Percentiles rank a stretch among this genome's conserved stretches.
These are phyloP conservation scores for Patellaria atrata DNA, from an alignment of 495 filamentous ascomycete species.

Conservation along the genomic window DNA sequence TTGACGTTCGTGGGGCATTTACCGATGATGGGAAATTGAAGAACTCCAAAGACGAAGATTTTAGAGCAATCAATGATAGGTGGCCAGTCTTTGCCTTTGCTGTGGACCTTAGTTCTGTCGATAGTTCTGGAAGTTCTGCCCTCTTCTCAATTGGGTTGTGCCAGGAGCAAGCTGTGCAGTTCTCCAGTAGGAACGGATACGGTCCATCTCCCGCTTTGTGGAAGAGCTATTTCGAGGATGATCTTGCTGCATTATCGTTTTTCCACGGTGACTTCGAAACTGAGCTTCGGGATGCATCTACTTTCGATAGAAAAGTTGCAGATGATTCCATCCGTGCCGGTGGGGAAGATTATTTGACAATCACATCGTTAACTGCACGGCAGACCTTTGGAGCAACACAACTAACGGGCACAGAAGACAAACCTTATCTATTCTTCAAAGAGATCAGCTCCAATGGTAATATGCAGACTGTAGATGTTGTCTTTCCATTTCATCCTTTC, in stretches of 20 bases:
- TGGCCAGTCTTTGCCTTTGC: slow-evolving; percentile 45
- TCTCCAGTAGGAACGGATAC: slow-evolving; percentile 28
- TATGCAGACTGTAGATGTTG: slow-evolving; percentile 27
- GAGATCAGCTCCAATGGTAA: slow-evolving; percentile 28
- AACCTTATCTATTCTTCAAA: slow-evolving; percentile 21
- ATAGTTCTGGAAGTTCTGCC: slow-evolving; percentile 23
- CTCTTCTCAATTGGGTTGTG: slow-evolving; percentile 41
- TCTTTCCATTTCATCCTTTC: slow-evolving; percentile 24
- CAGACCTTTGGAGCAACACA: slow-evolving; percentile 24
- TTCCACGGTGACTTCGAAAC: slow-evolving; percentile 39
- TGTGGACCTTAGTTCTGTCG: slow-evolving; percentile 35
- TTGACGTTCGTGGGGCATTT: slow-evolving; percentile 36
- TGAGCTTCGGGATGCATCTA: slow-evolving; percentile 24
- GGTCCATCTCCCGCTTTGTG: slow-evolving; percentile 35
- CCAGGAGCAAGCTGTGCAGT: slow-evolving; percentile 41
- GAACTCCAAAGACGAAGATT: slow-evolving; percentile 36
- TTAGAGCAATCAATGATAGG: slow-evolving; percentile 35
- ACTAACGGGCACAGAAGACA: slow-evolving; percentile 15
- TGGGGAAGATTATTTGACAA: slow-evolving; percentile 25
- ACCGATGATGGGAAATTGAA: slow-evolving; percentile 28
- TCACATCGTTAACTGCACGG: slow-evolving; percentile 24
- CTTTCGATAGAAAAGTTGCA: slow-evolving; percentile 34
- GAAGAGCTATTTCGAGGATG: slow-evolving; percentile 39
- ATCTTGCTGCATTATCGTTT: slow-evolving; percentile 36
- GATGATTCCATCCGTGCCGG: slow-evolving; percentile 34